These are phyloP conservation scores for Pleochaeta shiraiana DNA, from an alignment of 2,329 filamentous ascomycete species.

Conservation along the genomic window DNA sequence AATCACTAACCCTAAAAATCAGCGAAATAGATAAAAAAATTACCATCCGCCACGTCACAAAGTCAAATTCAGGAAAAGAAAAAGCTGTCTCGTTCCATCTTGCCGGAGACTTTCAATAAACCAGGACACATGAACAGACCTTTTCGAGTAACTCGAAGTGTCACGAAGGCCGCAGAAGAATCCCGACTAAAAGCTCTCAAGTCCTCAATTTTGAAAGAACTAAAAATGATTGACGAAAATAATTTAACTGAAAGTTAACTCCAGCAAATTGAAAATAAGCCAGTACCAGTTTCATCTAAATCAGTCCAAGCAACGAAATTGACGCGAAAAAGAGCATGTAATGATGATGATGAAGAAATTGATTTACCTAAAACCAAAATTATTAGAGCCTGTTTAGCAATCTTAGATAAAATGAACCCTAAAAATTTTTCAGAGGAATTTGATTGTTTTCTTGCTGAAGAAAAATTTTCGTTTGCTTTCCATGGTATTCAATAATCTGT, in stretches of 20 bases:
- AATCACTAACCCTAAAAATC: too few species aligned
- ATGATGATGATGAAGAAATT: background rate
- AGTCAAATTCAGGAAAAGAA: too few species aligned
- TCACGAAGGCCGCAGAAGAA: background rate
- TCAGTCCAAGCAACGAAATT: background rate
- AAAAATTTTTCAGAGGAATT: background rate
- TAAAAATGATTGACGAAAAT: too few species aligned
- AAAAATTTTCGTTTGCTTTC: background rate
- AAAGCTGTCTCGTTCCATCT: too few species aligned
- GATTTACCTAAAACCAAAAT: background rate
- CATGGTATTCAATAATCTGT: background rate
- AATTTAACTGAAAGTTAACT: too few species aligned
- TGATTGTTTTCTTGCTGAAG: background rate
- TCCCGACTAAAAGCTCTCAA: background rate
- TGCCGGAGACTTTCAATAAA: too few species aligned
- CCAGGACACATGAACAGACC: too few species aligned
- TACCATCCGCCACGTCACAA: too few species aligned
- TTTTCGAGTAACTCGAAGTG: background rate
- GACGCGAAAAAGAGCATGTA: background rate
- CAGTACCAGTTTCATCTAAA: background rate
- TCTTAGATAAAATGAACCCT: background rate
- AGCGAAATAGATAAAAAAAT: too few species aligned
- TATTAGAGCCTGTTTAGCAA: background rate
- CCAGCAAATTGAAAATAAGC: background rate
- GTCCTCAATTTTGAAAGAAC: background rate